Base-by-base conservation (phyloP, 2,329 filamentous ascomycete genomes). In the Fusarium luffae region DNA sequence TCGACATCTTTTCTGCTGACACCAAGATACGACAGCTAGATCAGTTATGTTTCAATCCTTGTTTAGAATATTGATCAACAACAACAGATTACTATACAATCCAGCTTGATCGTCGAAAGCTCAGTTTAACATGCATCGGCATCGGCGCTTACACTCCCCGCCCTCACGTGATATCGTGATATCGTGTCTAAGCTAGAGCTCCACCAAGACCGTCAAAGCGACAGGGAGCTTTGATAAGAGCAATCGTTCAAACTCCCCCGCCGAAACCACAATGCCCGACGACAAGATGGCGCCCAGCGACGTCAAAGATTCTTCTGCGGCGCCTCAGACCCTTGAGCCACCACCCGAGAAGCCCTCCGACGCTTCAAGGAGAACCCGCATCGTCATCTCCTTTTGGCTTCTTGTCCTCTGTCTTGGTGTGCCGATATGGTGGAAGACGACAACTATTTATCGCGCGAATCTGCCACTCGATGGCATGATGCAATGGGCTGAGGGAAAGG, bases 381-480 rank as follows among this genome's bases (percentile, higher is more conserved):
- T 98, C 52, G 90, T 99, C 67, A 79, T 92, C 66, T 95, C 95
- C 11, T 98, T 98, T 80, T 99, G 96, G 96, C 83, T 89, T 7
- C 89, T 98, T 40, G 93, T 97, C 9, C 78, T 97, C 9, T 86
- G 91, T 30, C 82, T 99, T 8, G 96, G 96, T 4, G 79, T 99
- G 70, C 96, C 96, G 60, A 91, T 97, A 87, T 99, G 96, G 96
- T 97, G 93, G 90, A 90, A 90, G 79, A 98, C 96, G 1, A 99
- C 96, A 6, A 92, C 92, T 1, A 97, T 98, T 58, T 94, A 97
- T 79, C 89, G 96, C 58, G 94, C 95, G 14, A 86, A 90, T 46
- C 83, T 99, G 72, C 96, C 96, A 7, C 80, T 98, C 71, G 87
- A 92, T 76, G 87, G 90, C 57, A 99, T 99, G 96, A 88, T 92